Evolutionary conservation across 768 basidiomycete genomes (phyloP).

Genomic region (Hydnum rufescens): DNA sequence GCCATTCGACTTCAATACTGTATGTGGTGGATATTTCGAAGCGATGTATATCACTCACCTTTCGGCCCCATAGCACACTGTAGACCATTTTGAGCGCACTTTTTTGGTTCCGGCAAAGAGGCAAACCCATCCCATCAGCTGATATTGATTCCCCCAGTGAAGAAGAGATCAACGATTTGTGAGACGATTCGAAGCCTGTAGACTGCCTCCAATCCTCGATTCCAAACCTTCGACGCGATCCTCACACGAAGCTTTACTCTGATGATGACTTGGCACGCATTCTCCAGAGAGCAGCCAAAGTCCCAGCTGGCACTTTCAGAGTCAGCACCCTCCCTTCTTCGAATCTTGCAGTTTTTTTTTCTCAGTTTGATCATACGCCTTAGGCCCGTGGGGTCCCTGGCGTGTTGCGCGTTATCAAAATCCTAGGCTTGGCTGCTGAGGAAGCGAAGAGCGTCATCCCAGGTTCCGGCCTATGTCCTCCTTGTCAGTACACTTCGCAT

Average conservation of each 20-base stretch:
- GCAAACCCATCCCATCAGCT: neutral
- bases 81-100: neutral
- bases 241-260: neutral
- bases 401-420: constrained; percentile 11
- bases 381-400: constrained; percentile 10
- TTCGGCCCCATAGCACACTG: constrained; percentile 6
- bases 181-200: neutral
- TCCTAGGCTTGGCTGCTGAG: constrained; percentile 49
- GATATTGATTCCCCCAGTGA: neutral
- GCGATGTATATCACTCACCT: no score
- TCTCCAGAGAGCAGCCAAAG: constrained; percentile 8
- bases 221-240: neutral
- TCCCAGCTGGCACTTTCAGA: constrained; percentile 5
- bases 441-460: constrained; percentile 53
- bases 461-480: constrained; percentile 72
- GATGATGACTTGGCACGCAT: constrained; percentile 9
- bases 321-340: no score
- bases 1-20: neutral
- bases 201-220: neutral
- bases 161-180: neutral
- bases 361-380: neutral
- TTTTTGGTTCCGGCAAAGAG: neutral
- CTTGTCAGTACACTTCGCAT: no score
- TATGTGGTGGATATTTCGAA: no score
- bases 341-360: neutral